phyloP scores from a whole-genome alignment of 345 rosid genomes.

The Cardamine resedifolia region DNA sequence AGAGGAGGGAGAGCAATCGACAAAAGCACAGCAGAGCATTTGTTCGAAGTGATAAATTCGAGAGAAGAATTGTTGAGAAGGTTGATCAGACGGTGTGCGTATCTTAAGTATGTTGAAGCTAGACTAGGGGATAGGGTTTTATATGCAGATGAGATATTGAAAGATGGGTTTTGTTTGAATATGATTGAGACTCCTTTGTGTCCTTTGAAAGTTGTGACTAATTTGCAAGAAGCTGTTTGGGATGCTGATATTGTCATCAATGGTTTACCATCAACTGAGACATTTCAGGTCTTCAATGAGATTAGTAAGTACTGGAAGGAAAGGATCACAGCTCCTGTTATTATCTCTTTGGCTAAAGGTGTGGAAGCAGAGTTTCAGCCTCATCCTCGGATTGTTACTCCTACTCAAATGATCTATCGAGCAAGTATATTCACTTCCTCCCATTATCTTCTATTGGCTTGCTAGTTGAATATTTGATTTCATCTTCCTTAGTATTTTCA shows the following conservation, averaged over 20 bases:
- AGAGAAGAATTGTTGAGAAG: conserved; percentile 88
- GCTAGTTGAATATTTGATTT: background rate
- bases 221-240: conserved; percentile 98
- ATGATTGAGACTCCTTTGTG: conserved; percentile 86
- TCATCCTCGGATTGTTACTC: conserved; percentile 78
- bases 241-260: conserved; percentile 95
- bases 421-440: conserved; percentile 60
- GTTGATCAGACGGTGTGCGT: conserved; percentile 88
- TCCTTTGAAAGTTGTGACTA: conserved; percentile 93
- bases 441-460: background rate
- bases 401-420: conserved; percentile 83
- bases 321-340: conserved; percentile 68
- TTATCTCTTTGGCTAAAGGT: conserved; percentile 89
- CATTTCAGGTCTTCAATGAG: conserved; percentile 73
- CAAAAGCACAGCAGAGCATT: conserved; percentile 73
- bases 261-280: conserved; percentile 96
- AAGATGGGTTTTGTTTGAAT: conserved; percentile 94
- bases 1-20: conserved; percentile 81
- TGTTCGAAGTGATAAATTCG: conserved; percentile 93
- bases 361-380: conserved; percentile 87
- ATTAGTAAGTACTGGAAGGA: conserved; percentile 90
- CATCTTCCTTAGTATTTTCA: background rate
- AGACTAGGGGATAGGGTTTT: conserved; percentile 86
- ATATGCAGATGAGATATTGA: conserved; percentile 87
- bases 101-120: conserved; percentile 92